A percentile compares a stretch with the other conserved stretches of the same genome.
Conservation (phyloP, 345 rosid genomes). For the Aethionema arabicum region DNA sequence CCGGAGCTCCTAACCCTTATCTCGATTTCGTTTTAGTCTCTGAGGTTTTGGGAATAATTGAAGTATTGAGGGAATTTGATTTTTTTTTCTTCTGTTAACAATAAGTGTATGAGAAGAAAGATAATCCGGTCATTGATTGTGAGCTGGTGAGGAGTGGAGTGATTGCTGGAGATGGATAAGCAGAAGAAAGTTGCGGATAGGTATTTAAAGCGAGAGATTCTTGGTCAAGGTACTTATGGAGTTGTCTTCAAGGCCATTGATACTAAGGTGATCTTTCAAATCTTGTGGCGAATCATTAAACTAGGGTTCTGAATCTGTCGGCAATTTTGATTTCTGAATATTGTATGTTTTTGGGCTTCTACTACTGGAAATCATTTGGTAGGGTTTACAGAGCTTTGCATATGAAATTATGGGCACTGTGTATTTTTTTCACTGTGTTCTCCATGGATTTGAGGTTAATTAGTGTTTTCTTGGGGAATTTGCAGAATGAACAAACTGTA, state of each 20-base stretch:
- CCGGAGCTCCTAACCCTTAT: constrained; percentile 13
- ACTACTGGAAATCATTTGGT: neutral
- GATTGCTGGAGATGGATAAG: constrained; percentile 47
- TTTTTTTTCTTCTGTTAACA: no score
- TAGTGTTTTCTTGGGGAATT: constrained; percentile 6
- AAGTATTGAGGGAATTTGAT: neutral
- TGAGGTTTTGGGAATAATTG: neutral
- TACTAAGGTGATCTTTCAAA: constrained; percentile 55
- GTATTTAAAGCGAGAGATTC: constrained; percentile 77
- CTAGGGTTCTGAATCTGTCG: constrained; percentile 13
- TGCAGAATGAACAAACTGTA: constrained; percentile 75
- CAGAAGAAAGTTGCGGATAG: constrained; percentile 83
- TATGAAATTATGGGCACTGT: neutral
- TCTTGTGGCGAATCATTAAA: neutral
- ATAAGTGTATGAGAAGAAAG: neutral
- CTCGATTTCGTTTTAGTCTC: neutral
- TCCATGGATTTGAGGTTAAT: neutral
- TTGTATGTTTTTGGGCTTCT: neutral
- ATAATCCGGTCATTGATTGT: neutral
- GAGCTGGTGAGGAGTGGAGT: constrained; percentile 2
- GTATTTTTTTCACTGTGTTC: no score
- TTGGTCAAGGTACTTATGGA: constrained; percentile 92
- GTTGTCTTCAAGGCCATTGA: constrained; percentile 92
- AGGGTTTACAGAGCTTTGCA: neutral
- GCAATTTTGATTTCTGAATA: neutral